Conservation (phyloP, 169 alveolate species). For the Eimeria necatrix region DNA sequence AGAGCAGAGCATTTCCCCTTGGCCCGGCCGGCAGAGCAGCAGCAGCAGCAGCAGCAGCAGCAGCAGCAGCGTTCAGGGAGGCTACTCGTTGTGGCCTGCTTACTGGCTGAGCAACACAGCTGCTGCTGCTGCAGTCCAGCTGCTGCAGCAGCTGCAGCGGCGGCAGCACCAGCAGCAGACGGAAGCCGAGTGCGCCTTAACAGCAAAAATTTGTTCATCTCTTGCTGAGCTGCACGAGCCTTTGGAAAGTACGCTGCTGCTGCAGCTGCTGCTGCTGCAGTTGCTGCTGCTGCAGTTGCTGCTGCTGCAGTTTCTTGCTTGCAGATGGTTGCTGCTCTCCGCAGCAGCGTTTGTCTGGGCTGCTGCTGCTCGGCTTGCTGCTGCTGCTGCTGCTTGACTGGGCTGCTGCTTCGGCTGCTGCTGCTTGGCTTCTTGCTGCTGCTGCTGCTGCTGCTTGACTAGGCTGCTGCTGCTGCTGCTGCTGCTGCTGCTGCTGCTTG, state of each 20-base stretch:
- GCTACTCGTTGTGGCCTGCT: conserved; percentile 68
- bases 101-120: conserved; percentile 71
- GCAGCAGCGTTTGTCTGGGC: background rate
- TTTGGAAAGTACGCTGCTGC: conserved; percentile 54
- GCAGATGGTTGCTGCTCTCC: background rate
- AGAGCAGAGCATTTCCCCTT: conserved; percentile 55
- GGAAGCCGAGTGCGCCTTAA: conserved; percentile 42
- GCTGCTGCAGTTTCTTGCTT: background rate
- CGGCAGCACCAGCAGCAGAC: conserved; percentile 57
- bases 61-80: background rate
- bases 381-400: conserved; percentile 13
- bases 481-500: background rate
- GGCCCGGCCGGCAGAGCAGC: conserved; percentile 55
- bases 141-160: conserved; percentile 76
- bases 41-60: conserved; percentile 18
- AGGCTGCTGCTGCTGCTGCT: conserved; percentile 18
- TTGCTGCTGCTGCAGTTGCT: conserved; percentile 35
- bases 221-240: conserved; percentile 73
- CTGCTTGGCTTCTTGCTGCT: background rate
- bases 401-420: background rate
- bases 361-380: conserved; percentile 1
- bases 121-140: conserved; percentile 71
- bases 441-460: conserved; percentile 14
- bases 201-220: conserved; percentile 36
- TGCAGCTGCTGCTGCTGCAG: background rate